These are phyloP conservation scores for Lachnum nothofagi DNA, from an alignment of 2,329 filamentous ascomycete species.

Conservation along the genomic window DNA sequence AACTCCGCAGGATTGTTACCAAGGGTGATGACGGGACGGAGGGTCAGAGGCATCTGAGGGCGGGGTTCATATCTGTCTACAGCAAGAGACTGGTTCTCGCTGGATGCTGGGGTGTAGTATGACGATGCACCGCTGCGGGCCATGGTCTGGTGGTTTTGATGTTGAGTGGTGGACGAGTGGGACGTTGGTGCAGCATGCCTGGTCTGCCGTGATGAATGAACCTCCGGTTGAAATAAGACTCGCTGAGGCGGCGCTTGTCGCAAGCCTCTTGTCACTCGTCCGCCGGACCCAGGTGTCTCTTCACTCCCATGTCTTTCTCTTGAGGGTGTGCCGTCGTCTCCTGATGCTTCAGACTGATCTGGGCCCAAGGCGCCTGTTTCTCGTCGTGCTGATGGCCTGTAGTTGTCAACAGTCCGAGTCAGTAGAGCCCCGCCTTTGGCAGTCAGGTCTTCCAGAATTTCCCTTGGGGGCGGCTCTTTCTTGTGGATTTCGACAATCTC, in stretches of 20 bases:
- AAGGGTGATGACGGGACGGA: slow-evolving; percentile 71
- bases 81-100: slow-evolving; percentile 53
- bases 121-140: slow-evolving; percentile 35
- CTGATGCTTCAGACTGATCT: slow-evolving; percentile 55
- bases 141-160: slow-evolving; percentile 26
- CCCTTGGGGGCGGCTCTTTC: slow-evolving; percentile 77
- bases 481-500: slow-evolving; percentile 75
- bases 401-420: slow-evolving; percentile 74
- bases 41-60: slow-evolving; percentile 54
- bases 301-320: slow-evolving; percentile 47
- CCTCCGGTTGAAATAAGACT: slow-evolving; percentile 80
- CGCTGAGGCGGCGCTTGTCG: slow-evolving; percentile 80
- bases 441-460: slow-evolving; percentile 72
- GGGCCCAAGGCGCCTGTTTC: slow-evolving; percentile 42
- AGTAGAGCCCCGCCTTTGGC: slow-evolving; percentile 79
- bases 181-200: slow-evolving; percentile 50
- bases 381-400: slow-evolving; percentile 43
- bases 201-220: slow-evolving; percentile 57
- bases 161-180: slow-evolving; percentile 28
- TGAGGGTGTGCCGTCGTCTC: slow-evolving; percentile 54
- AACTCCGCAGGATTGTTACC: slow-evolving; percentile 69
- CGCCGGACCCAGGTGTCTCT: slow-evolving; percentile 48
- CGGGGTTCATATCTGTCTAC: slow-evolving; percentile 67
- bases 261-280: slow-evolving; percentile 58
- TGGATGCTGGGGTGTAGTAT: slow-evolving; percentile 49